Conservation (phyloP, 352 stramenopile species). For the Phytophthora parvispora region DNA sequence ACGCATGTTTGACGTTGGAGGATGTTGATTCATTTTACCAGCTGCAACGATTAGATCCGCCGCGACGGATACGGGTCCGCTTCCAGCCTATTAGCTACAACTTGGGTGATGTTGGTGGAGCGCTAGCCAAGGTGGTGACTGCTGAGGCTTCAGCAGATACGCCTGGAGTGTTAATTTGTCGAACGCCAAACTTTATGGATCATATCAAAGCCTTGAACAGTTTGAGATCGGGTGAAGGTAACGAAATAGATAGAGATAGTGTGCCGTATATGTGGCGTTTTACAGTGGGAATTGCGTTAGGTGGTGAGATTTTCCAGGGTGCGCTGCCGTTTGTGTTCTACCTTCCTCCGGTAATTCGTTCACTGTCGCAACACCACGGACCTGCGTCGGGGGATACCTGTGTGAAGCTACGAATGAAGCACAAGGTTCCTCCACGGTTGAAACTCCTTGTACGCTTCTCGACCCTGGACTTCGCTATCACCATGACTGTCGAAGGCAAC, state of each 20-base stretch:
- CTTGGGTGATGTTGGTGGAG: neutral
- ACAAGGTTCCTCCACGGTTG: constrained; percentile 61
- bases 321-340: constrained; percentile 61
- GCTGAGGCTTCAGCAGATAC: constrained; percentile 14
- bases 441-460: constrained; percentile 68
- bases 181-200: constrained; percentile 64
- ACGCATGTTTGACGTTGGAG: constrained; percentile 50
- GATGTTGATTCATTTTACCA: constrained; percentile 51
- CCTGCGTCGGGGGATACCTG: constrained; percentile 65
- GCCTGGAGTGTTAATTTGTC: constrained; percentile 44
- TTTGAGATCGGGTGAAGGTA: constrained; percentile 9
- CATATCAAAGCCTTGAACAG: constrained; percentile 50
- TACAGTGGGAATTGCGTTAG: constrained; percentile 50
- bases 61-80: constrained; percentile 51
- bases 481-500: constrained; percentile 21
- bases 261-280: constrained; percentile 41
- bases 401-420: constrained; percentile 75
- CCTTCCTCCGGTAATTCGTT: constrained; percentile 66
- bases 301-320: constrained; percentile 55
- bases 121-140: constrained; percentile 24
- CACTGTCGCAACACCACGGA: constrained; percentile 76
- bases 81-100: constrained; percentile 55
- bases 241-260: constrained; percentile 5
- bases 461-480: constrained; percentile 37
- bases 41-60: constrained; percentile 57